phyloP scores from a whole-genome alignment of 768 basidiomycete species.

The Cystobasidium onofrii region DNA sequence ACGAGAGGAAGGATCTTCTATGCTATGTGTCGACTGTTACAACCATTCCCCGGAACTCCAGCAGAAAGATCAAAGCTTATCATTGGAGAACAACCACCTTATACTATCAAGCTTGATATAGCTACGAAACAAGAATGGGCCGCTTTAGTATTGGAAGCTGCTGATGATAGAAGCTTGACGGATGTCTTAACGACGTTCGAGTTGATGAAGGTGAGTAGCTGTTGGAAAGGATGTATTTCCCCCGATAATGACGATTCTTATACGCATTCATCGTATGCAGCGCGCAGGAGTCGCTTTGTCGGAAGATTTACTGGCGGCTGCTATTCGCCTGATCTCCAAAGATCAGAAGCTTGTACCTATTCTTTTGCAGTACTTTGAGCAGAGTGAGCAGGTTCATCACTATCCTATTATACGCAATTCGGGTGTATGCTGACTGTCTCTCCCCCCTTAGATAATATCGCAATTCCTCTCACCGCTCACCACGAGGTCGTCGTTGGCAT shows the following conservation, averaged over 20 bases:
- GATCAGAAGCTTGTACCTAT: background rate
- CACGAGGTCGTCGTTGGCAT: constrained; percentile 41
- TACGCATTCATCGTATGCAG: background rate
- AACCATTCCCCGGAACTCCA: background rate
- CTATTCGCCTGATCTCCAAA: background rate
- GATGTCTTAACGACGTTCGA: background rate
- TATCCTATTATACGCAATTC: too few relatives aligned
- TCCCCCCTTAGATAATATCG: background rate
- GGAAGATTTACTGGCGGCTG: background rate
- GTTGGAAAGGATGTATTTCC: too few relatives aligned
- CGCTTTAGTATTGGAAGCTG: constrained; percentile 2
- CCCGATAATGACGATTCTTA: too few relatives aligned
- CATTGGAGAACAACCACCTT: background rate
- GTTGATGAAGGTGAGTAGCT: constrained; percentile 16
- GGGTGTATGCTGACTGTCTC: background rate
- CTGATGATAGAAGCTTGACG: background rate
- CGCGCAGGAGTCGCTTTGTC: background rate
- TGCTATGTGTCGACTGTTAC: background rate
- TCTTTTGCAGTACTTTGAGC: background rate
- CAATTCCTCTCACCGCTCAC: constrained; percentile 33
- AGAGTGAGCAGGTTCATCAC: too few relatives aligned
- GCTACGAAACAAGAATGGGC: constrained; percentile 16
- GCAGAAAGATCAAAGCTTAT: background rate
- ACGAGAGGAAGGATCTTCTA: background rate
- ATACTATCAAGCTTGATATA: background rate